Percentiles rank a stretch among this genome's conserved stretches.
These are phyloP conservation scores for Polygonum aviculare DNA, from an alignment of 148 eudicot species.

Conservation along the genomic window DNA sequence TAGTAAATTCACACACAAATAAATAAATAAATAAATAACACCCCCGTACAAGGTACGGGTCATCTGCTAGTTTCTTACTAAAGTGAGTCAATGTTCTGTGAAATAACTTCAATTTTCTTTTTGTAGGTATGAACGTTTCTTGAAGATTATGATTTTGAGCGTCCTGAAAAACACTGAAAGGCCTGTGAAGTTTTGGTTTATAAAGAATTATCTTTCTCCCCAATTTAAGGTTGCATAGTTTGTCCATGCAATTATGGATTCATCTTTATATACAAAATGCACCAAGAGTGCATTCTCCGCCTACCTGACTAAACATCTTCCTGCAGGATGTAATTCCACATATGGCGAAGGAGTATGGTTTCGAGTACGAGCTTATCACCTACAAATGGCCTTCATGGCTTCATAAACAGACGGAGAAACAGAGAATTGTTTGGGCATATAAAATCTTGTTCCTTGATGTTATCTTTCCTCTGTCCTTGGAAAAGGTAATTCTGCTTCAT, in stretches of 20 bases:
- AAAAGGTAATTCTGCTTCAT: slow-evolving; percentile 45
- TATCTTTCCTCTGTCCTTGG: slow-evolving; percentile 87
- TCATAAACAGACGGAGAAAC: slow-evolving; percentile 91
- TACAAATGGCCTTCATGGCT: slow-evolving; percentile 99
- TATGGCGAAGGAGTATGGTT: slow-evolving; percentile 91
- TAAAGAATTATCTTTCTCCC: slow-evolving; percentile 95
- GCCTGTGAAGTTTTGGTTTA: slow-evolving; percentile 97
- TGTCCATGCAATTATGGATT: background rate
- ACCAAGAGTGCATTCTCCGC: background rate
- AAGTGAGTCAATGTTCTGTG: background rate
- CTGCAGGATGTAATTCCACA: slow-evolving; percentile 90
- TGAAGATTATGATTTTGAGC: slow-evolving; percentile 88
- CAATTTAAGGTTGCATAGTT: slow-evolving; percentile 68
- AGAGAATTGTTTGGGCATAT: slow-evolving; percentile 95
- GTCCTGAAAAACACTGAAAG: slow-evolving; percentile 82
- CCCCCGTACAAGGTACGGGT: no score
- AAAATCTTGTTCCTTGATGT: slow-evolving; percentile 95
- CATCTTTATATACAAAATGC: background rate
- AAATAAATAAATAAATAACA: no score
- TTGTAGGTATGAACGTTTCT: slow-evolving; percentile 91
- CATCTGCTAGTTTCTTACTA: no score
- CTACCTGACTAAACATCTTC: background rate
- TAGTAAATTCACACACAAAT: no score
- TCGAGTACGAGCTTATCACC: slow-evolving; percentile 82
- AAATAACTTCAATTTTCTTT: slow-evolving; percentile 10